Evolutionary conservation across 805 yeast genomes (phyloP).

Genomic region (Saccharomycopsis synnaedendra): DNA sequence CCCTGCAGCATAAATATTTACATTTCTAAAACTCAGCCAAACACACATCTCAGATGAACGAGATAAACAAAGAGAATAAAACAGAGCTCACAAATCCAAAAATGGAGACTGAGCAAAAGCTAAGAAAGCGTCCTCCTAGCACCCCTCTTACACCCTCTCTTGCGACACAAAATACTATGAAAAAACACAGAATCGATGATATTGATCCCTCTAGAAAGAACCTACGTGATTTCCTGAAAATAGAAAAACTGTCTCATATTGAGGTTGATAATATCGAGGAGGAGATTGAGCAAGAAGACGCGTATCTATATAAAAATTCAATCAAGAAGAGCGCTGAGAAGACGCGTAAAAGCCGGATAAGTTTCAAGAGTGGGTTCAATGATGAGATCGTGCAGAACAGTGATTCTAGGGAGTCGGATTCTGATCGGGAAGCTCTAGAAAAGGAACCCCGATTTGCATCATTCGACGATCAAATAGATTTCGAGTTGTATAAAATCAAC

Average conservation of each 20-base stretch:
- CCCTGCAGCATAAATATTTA: too few relatives aligned
- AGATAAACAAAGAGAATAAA: too few relatives aligned
- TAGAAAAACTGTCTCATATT: not conserved
- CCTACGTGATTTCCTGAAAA: not conserved
- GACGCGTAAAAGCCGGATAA: not conserved
- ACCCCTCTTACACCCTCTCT: slow-evolving; percentile 9
- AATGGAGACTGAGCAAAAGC: not conserved
- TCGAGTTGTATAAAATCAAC: slow-evolving; percentile 9
- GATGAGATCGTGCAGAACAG: not conserved
- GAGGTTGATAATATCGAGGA: not conserved
- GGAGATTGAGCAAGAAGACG: not conserved
- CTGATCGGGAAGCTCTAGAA: not conserved
- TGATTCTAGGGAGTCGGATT: not conserved
- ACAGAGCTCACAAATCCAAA: not conserved
- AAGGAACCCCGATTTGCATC: not conserved
- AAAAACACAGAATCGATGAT: slow-evolving; percentile 4
- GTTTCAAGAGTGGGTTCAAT: not conserved
- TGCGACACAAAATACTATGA: not conserved
- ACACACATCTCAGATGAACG: too few relatives aligned
- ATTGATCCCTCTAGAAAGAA: slow-evolving; percentile 2
- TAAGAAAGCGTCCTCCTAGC: slow-evolving; percentile 4
- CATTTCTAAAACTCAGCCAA: too few relatives aligned
- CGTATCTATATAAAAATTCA: not conserved
- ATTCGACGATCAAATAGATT: slow-evolving; percentile 10
- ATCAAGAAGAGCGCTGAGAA: not conserved